phyloP scores from a whole-genome alignment of 441 rosid species.

The Daphne laureola region DNA sequence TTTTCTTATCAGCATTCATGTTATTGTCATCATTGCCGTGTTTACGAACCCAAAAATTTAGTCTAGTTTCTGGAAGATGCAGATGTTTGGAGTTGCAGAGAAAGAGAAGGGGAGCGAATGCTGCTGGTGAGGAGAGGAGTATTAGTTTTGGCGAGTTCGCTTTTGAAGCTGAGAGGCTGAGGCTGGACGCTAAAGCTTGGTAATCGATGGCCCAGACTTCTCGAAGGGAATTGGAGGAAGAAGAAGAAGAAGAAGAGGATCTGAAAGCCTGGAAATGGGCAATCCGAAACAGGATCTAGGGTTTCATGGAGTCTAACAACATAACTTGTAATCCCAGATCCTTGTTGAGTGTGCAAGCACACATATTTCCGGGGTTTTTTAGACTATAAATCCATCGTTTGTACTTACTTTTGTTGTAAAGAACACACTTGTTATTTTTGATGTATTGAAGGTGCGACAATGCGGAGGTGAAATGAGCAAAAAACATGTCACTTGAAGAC shows the following conservation, averaged over 20 bases:
- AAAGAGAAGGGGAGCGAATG: constrained; percentile 12
- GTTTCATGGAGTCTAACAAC: constrained; percentile 68
- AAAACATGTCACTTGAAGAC: too few species aligned
- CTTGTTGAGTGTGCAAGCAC: too few species aligned
- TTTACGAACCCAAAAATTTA: constrained; percentile 5
- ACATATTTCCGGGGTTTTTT: too few species aligned
- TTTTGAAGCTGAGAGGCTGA: constrained; percentile 56
- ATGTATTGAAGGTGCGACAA: too few species aligned
- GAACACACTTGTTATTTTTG: too few species aligned
- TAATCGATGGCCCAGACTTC: constrained; percentile 62
- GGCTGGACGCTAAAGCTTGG: constrained; percentile 64
- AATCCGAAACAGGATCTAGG: constrained; percentile 75
- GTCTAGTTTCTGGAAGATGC: constrained; percentile 1
- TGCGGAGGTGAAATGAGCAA: too few species aligned
- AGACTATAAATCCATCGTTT: too few species aligned
- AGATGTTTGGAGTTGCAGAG: constrained; percentile 15
- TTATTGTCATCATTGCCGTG: constrained; percentile 6
- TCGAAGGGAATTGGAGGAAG: too few species aligned
- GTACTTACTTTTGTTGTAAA: too few species aligned
- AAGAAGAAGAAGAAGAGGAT: too few species aligned
- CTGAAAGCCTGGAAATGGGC: constrained; percentile 92
- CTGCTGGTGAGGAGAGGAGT: constrained; percentile 5
- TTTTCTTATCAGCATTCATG: too few species aligned
- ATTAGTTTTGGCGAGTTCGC: constrained; percentile 45
- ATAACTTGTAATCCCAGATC: constrained; percentile 76